Conservation (phyloP, 1,139 yeast species). For the Kluyveromyces marxianus region DNA sequence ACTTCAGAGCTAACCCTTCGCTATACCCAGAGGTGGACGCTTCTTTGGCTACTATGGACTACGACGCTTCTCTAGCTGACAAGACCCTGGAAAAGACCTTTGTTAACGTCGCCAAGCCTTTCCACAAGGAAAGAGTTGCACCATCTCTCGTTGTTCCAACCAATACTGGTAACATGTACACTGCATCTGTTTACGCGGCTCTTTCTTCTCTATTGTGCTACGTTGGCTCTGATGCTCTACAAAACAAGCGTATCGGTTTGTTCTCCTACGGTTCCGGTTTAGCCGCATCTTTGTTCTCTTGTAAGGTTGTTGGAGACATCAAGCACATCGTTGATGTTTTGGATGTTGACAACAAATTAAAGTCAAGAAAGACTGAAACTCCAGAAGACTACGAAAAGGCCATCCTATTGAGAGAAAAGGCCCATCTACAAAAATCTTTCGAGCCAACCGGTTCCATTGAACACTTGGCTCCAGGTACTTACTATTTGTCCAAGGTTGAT, state of each 20-base stretch:
- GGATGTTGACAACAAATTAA: constrained; percentile 63
- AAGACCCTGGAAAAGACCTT: constrained; percentile 79
- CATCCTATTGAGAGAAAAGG: constrained; percentile 78
- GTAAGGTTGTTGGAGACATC: constrained; percentile 75
- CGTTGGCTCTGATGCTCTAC: constrained; percentile 67
- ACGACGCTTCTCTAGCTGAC: constrained; percentile 75
- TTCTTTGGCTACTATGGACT: constrained; percentile 48
- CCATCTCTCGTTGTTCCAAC: constrained; percentile 87
- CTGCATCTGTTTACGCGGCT: constrained; percentile 88
- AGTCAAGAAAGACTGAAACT: constrained; percentile 54
- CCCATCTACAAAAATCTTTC: constrained; percentile 73
- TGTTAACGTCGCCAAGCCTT: constrained; percentile 69
- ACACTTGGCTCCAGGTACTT: constrained; percentile 63
- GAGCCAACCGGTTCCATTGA: constrained; percentile 76
- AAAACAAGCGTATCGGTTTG: constrained; percentile 79
- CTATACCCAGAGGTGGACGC: constrained; percentile 60
- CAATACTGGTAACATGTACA: constrained; percentile 97
- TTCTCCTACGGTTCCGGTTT: constrained; percentile 98
- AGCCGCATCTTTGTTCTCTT: constrained; percentile 83
- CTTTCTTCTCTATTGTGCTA: constrained; percentile 72
- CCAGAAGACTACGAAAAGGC: constrained; percentile 82
- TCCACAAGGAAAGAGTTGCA: constrained; percentile 59
- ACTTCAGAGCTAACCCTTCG: constrained; percentile 59
- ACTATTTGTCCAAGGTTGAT: constrained; percentile 77
- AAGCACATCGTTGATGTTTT: constrained; percentile 57